A percentile compares a stretch with the other conserved stretches of the same genome.
Conservation (phyloP, 1,284 basidiomycete genomes). For the Tilletia horrida region DNA sequence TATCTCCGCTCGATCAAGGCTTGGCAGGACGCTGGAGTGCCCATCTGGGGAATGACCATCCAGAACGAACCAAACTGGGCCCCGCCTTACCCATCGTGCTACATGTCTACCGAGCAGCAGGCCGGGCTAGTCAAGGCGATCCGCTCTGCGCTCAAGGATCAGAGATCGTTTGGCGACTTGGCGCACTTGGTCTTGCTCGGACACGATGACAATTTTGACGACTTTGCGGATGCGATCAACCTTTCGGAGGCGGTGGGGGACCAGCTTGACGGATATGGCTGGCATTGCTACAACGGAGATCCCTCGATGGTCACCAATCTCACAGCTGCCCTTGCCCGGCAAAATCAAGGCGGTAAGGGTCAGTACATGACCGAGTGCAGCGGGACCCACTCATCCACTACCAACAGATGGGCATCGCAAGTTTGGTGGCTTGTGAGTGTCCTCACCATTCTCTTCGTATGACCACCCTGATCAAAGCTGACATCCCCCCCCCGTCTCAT, state of each 20-base stretch:
- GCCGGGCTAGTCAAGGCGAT: conserved; percentile 25
- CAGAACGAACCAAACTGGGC: conserved; percentile 41
- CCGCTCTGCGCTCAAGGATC: conserved; percentile 21
- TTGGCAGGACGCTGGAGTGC: conserved; percentile 25
- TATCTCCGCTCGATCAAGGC: conserved; percentile 28
- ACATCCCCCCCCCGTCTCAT: background rate
- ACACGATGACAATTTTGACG: conserved; percentile 41
- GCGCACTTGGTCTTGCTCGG: conserved; percentile 21
- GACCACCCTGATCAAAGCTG: background rate
- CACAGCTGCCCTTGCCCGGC: background rate
- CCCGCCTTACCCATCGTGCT: conserved; percentile 34
- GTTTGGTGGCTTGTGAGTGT: background rate
- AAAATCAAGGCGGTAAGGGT: background rate
- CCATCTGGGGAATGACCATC: conserved; percentile 35
- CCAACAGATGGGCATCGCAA: conserved; percentile 1
- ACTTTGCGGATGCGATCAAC: conserved; percentile 25
- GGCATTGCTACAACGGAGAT: conserved; percentile 42
- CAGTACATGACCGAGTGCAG: conserved; percentile 7
- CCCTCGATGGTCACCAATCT: conserved; percentile 17
- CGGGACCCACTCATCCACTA: background rate
- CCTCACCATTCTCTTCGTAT: conserved; percentile 18
- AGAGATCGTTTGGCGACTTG: too few relatives aligned
- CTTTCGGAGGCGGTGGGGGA: conserved; percentile 29
- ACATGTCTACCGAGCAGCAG: conserved; percentile 27
- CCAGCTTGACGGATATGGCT: conserved; percentile 36